These are phyloP conservation scores for Phytopythium cucurbitacearum DNA, from an alignment of 352 stramenopile species.

Conservation along the genomic window DNA sequence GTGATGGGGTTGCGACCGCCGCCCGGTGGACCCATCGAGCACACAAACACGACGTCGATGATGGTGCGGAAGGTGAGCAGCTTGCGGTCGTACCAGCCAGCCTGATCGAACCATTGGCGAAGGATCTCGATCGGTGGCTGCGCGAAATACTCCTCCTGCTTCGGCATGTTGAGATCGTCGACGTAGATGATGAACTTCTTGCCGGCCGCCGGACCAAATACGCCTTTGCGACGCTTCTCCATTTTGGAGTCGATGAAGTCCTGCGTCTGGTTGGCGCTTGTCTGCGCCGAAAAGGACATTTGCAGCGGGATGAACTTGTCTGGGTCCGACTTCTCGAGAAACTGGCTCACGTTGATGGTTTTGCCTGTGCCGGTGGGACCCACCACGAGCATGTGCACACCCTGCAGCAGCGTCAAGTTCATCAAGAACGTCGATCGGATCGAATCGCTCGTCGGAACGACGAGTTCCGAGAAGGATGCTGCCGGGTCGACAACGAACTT, in stretches of 20 bases:
- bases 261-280: slow-evolving; percentile 90
- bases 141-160: slow-evolving; percentile 92
- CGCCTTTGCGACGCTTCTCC: slow-evolving; percentile 91
- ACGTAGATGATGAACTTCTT: slow-evolving; percentile 95
- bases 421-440: slow-evolving; percentile 92
- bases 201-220: slow-evolving; percentile 88
- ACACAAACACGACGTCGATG: slow-evolving; percentile 88
- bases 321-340: slow-evolving; percentile 82
- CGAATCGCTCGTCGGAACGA: slow-evolving; percentile 92
- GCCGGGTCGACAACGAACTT: slow-evolving; percentile 69
- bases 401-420: slow-evolving; percentile 74
- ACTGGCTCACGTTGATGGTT: slow-evolving; percentile 92
- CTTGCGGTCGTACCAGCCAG: slow-evolving; percentile 94
- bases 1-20: slow-evolving; percentile 92
- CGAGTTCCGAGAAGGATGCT: slow-evolving; percentile 88
- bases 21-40: slow-evolving; percentile 89
- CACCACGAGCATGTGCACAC: slow-evolving; percentile 91
- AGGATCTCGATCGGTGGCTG: slow-evolving; percentile 95
- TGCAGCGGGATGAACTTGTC: slow-evolving; percentile 92
- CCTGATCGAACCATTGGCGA: slow-evolving; percentile 93
- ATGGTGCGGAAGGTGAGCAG: slow-evolving; percentile 87
- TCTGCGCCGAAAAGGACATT: slow-evolving; percentile 92
- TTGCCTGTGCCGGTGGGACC: slow-evolving; percentile 94
- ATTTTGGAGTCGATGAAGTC: slow-evolving; percentile 91
- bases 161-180: slow-evolving; percentile 96